Evolutionary conservation across 768 basidiomycete genomes (phyloP).

Genomic region (Hemileccinum impolitum): DNA sequence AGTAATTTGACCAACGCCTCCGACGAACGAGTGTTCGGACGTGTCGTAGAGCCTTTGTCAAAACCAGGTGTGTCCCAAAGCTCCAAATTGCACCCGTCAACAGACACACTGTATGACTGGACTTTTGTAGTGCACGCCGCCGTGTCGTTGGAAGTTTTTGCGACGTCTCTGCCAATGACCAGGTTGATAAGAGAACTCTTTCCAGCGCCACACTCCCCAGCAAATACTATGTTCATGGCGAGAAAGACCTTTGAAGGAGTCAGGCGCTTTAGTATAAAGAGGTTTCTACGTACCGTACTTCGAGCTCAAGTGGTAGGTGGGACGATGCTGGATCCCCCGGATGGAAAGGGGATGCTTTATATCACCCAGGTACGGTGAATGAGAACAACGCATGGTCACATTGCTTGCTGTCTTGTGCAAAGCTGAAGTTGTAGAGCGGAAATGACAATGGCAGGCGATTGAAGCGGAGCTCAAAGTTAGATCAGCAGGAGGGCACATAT

Average conservation of each 20-base stretch:
- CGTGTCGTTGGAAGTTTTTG: slow-evolving; percentile 21
- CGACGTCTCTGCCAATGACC: slow-evolving; percentile 7
- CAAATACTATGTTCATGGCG: slow-evolving; percentile 21
- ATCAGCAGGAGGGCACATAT: slow-evolving; percentile 12
- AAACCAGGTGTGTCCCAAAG: slow-evolving; percentile 21
- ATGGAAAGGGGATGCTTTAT: slow-evolving; percentile 4
- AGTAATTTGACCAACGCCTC: slow-evolving; percentile 7
- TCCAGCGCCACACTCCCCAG: slow-evolving; percentile 23
- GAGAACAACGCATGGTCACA: not conserved
- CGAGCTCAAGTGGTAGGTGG: not conserved
- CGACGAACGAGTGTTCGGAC: not conserved
- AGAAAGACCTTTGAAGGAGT: not conserved
- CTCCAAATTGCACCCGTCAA: slow-evolving; percentile 11
- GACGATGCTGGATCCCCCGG: not conserved
- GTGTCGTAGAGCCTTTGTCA: slow-evolving; percentile 8
- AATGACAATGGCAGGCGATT: slow-evolving; percentile 5
- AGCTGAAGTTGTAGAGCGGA: not conserved
- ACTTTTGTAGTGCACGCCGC: slow-evolving; percentile 12
- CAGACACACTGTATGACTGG: slow-evolving; percentile 7
- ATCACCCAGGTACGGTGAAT: not conserved
- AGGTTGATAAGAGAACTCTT: slow-evolving; percentile 28
- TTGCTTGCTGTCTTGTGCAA: slow-evolving; percentile 3
- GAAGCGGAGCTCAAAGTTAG: slow-evolving; percentile 23
- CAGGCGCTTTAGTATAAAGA: not conserved
- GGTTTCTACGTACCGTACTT: not conserved